Percentiles rank a stretch among this genome's conserved stretches.
Evolutionary conservation across 352 stramenopile genomes (phyloP).

Genomic region (Phytophthora hybrid): DNA sequence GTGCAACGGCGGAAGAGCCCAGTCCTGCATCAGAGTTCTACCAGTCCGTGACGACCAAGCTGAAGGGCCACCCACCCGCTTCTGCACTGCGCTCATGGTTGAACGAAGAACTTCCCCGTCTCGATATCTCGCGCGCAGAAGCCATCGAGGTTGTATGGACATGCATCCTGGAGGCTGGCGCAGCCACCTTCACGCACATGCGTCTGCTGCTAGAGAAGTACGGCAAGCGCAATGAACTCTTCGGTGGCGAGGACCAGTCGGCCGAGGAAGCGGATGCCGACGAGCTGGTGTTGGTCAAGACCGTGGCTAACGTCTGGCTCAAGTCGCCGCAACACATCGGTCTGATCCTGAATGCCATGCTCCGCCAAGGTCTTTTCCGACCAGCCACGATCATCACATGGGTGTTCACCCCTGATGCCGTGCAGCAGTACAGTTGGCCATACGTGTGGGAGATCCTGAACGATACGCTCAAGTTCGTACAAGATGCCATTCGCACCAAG

Average conservation of each 20-base stretch:
- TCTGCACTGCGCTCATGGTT: constrained; percentile 66
- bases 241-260: constrained; percentile 46
- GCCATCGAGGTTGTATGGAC: constrained; percentile 81
- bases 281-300: constrained; percentile 74
- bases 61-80: constrained; percentile 73
- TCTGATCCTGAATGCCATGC: constrained; percentile 83
- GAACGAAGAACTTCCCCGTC: constrained; percentile 56
- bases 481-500: constrained; percentile 48
- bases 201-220: constrained; percentile 86
- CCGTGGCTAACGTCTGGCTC: constrained; percentile 76
- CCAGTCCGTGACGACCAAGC: constrained; percentile 62
- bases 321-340: constrained; percentile 88
- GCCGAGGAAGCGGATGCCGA: constrained; percentile 36
- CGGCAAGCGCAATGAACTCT: constrained; percentile 57
- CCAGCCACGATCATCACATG: constrained; percentile 80
- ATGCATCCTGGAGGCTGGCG: constrained; percentile 76
- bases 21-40: constrained; percentile 59
- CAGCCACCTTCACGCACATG: constrained; percentile 87
- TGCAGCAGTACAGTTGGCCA: constrained; percentile 91
- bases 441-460: constrained; percentile 88
- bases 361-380: constrained; percentile 71
- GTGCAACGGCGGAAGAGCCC: constrained; percentile 6
- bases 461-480: constrained; percentile 70
- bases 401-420: constrained; percentile 81
- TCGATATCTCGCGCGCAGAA: constrained; percentile 55